Conservation (phyloP, 75 land plant genomes). For the Sequoia sempervirens region DNA sequence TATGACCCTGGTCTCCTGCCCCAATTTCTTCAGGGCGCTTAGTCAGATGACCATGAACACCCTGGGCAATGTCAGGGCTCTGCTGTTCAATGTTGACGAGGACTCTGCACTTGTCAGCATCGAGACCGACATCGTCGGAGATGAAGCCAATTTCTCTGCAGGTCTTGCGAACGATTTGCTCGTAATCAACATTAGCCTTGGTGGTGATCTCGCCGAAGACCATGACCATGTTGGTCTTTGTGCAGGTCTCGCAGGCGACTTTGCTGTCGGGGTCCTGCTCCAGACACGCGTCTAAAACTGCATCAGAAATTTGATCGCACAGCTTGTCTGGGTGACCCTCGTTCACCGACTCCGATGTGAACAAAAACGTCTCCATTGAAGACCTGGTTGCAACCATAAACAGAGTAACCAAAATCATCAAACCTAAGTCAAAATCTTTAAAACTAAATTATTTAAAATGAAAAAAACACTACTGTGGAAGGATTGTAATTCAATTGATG, state of each 20-base stretch:
- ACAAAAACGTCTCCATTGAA: conserved; percentile 36
- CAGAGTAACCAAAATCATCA: neutral
- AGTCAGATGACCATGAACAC: conserved; percentile 45
- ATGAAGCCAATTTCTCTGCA: conserved; percentile 57
- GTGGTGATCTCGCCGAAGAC: conserved; percentile 66
- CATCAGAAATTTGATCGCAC: conserved; percentile 41
- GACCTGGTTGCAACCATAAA: neutral
- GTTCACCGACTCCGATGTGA: conserved; percentile 43
- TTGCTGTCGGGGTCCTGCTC: conserved; percentile 50
- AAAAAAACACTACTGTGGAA: no score
- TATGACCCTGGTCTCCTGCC: conserved; percentile 57
- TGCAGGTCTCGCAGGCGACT: conserved; percentile 51
- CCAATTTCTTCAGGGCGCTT: conserved; percentile 75
- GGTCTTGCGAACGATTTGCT: conserved; percentile 57
- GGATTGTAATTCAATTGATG: no score
- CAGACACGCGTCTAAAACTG: conserved; percentile 38
- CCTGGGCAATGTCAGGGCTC: conserved; percentile 68
- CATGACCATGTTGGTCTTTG: conserved; percentile 54
- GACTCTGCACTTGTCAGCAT: conserved; percentile 62
- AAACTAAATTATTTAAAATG: no score
- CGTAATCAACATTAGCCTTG: conserved; percentile 63
- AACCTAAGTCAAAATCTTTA: no score
- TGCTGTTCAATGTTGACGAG: conserved; percentile 64
- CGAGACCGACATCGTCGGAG: conserved; percentile 67
- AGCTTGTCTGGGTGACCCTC: conserved; percentile 49